Conservation (phyloP, 257 asterid species). For the Dorcoceras hygrometricum region DNA sequence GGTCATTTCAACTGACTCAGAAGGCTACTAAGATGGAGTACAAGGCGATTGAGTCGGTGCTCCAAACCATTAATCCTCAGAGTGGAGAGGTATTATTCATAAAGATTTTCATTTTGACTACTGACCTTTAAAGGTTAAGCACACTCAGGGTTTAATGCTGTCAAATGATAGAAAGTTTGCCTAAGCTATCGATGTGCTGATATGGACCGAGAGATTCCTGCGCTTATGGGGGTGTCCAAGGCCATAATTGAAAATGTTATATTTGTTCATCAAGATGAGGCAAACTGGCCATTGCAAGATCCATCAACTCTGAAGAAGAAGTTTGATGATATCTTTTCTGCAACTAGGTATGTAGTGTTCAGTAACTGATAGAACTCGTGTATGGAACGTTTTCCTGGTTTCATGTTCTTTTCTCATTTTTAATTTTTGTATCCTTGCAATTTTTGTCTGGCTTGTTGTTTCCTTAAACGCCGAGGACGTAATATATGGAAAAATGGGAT, state of each 20-base stretch:
- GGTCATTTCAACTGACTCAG: slow-evolving; percentile 97
- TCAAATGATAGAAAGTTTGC: slow-evolving; percentile 83
- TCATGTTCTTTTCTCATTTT: slow-evolving; percentile 18
- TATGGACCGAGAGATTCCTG: slow-evolving; percentile 99
- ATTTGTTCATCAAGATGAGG: slow-evolving; percentile 99
- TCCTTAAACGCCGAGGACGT: neutral
- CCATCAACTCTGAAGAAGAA: slow-evolving; percentile 87
- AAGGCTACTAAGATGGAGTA: slow-evolving; percentile 97
- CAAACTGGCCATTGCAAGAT: slow-evolving; percentile 99
- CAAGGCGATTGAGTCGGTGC: slow-evolving; percentile 96
- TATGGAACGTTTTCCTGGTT: neutral
- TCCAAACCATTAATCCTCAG: slow-evolving; percentile 93
- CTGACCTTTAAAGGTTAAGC: slow-evolving; percentile 10
- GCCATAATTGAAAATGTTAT: slow-evolving; percentile 95
- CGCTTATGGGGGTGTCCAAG: slow-evolving; percentile 98
- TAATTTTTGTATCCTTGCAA: neutral
- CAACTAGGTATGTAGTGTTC: slow-evolving; percentile 68
- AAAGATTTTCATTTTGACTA: slow-evolving; percentile 2
- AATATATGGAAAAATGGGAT: neutral
- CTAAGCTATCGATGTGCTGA: slow-evolving; percentile 98
- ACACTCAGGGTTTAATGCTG: slow-evolving; percentile 25
- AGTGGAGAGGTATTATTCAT: slow-evolving; percentile 73
- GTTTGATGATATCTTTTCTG: slow-evolving; percentile 96
- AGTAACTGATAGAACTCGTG: slow-evolving; percentile 2
- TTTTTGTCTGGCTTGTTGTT: neutral